phyloP scores from a whole-genome alignment of 1,284 basidiomycete species.

The Sporisorium reilianum region DNA sequence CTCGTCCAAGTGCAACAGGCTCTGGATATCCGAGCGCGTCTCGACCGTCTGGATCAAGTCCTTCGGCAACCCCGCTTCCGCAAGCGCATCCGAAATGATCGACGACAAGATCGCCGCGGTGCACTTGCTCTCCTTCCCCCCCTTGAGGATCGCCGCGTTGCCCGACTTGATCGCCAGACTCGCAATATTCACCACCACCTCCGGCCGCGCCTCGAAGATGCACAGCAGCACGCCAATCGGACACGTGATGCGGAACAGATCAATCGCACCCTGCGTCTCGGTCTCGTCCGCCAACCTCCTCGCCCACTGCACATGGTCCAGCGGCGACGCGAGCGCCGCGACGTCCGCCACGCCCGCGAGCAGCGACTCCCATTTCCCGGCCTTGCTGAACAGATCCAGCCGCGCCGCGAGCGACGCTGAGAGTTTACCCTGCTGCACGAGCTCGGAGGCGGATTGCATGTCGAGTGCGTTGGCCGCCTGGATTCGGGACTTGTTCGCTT shows the following conservation, averaged over 20 bases:
- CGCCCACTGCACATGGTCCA: constrained; percentile 87
- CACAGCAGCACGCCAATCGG: constrained; percentile 96
- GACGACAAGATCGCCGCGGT: constrained; percentile 49
- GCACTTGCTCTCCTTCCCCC: constrained; percentile 61
- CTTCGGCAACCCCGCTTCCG: constrained; percentile 75
- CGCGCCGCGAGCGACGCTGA: constrained; percentile 84
- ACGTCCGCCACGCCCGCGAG: constrained; percentile 90
- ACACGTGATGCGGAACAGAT: constrained; percentile 93
- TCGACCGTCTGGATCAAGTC: constrained; percentile 92
- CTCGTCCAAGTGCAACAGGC: constrained; percentile 84
- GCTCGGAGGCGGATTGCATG: constrained; percentile 74
- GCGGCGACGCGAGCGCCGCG: constrained; percentile 85
- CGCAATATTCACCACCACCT: constrained; percentile 98
- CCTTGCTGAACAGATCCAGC: constrained; percentile 81
- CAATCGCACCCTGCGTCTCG: constrained; percentile 75
- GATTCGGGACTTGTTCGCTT: constrained; percentile 47
- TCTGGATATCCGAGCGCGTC: constrained; percentile 89
- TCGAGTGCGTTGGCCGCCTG: constrained; percentile 57
- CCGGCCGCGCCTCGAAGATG: constrained; percentile 97
- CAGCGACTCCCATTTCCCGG: constrained; percentile 95
- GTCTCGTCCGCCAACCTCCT: constrained; percentile 77
- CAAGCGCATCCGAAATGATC: constrained; percentile 82
- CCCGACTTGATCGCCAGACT: constrained; percentile 96
- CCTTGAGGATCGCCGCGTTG: constrained; percentile 71
- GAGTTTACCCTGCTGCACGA: constrained; percentile 85